Base-by-base conservation (phyloP, 2,329 filamentous ascomycete genomes). In the Colletotrichum tanaceti region DNA sequence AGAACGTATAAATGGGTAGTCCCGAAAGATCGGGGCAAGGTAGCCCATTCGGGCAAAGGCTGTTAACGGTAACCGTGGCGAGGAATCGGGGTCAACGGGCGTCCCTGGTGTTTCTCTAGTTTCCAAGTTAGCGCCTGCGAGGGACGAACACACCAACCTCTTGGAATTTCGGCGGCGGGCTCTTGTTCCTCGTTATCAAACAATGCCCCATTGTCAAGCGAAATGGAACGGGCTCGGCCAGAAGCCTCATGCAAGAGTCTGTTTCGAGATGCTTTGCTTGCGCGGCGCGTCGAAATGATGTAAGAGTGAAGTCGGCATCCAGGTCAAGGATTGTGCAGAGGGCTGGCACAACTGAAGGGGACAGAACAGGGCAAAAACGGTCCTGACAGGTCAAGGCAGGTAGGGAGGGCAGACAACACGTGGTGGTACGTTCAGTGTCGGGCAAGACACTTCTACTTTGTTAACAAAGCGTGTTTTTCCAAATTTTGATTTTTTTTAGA, bases 21-120 rank as follows among this genome's bases (percentile, higher is more conserved):
- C 35, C 61, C 65, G 61, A 59, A 38, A 59, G 54, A 65, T 68
- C 55, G 65, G 62, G 57, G 61, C 55, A 65, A 68, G 54, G 65
- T 68, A 65, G 65, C 65, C 54, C 55, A 14, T 64, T 65, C 41
- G 16, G 43, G 65, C 13, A 41, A 59, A 60, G 32, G 9, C 32
- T 35, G 32, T 10, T 35, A 9, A 14, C 49, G 44, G 58, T 52
- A 59, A 55, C 61, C 35, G 32, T 53, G 65, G 53, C 28, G 55
- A 68, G 28, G 41, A 43, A 20, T 50, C 32, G 24, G 54, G 59
- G 63, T 58, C 44, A 58, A 67, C 64, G 58, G 64, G 44, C 64
- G 64, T 38, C 64, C 50, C 64, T 66, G 58, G 35, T 58, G 32
- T 35, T 50, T 66, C 10, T 49, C 57, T 55, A 65, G 49, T 14